phyloP scores from a whole-genome alignment of 192 early-diverging fungal genomes.

The Backusella tuberculispora region DNA sequence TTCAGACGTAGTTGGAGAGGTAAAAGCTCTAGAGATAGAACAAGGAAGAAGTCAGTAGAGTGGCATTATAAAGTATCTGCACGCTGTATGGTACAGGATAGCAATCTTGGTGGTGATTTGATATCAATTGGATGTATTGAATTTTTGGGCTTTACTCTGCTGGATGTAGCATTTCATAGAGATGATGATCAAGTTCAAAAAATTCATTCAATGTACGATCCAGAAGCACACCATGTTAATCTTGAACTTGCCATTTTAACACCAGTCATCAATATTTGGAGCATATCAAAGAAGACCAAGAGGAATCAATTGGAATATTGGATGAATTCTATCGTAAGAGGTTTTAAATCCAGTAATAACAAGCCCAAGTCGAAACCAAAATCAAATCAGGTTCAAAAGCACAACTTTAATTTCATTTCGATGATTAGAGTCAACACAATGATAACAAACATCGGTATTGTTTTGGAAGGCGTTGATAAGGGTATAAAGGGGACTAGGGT shows the following conservation, averaged over 20 bases:
- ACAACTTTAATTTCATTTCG: background rate
- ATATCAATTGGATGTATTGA: background rate
- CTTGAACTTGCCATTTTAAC: background rate
- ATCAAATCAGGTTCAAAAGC: background rate
- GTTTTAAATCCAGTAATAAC: background rate
- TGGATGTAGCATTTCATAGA: background rate
- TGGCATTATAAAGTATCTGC: slow-evolving; percentile 16
- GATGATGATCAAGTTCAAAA: background rate
- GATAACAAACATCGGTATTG: slow-evolving; percentile 4
- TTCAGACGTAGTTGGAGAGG: slow-evolving; percentile 13
- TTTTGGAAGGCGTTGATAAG: slow-evolving; percentile 23
- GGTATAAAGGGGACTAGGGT: background rate
- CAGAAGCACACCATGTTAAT: background rate
- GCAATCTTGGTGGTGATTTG: background rate
- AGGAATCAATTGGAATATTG: slow-evolving; percentile 5
- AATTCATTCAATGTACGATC: background rate
- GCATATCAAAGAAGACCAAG: too few relatives aligned
- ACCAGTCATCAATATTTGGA: slow-evolving; percentile 19
- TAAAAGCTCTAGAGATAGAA: background rate
- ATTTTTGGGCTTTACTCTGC: background rate
- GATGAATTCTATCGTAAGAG: background rate
- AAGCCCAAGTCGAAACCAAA: background rate
- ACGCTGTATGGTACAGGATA: background rate
- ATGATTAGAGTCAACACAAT: slow-evolving; percentile 1
- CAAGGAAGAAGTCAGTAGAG: background rate